Base-by-base conservation (phyloP, 345 rosid species). In the Populus ilicifolia region DNA sequence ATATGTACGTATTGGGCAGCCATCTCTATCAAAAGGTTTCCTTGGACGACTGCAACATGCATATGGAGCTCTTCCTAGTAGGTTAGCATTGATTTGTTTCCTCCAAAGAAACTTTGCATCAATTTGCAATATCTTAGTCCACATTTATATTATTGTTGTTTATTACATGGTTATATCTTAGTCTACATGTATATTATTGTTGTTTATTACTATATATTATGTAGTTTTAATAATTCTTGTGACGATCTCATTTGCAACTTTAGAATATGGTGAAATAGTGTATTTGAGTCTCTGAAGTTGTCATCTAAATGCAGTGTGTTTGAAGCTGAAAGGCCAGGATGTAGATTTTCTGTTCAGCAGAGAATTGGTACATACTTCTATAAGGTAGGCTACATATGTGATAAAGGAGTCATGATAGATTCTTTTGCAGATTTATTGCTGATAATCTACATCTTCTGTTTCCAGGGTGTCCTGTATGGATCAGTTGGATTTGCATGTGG, bases 401-500 rank as follows among this genome's bases (percentile, higher is more conserved):
- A 43, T 43, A 2, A 43, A 43, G 46, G 46, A 43, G 13, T 43
- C 46, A 43, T 13, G 11, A 43, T 43, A 13, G 46, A 43, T 43
- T 43, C 46, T 43, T 43, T 43, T 43, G 46, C 46, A 43, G 46
- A 43, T 43, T 41, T 43, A 13, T 43, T 43, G 46, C 46, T 43
- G 12, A 43, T 43, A 43, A 43, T 43, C 46, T 43, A 11, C 14
- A 43, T 43, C 46, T 77, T 77, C 33, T 79, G 35, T 38, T n/a
- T 75, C 36, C 90, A 93, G 99, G 97, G 98, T 67, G 65, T 92
- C 70, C 74, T 96, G 76, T 96, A 96, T 46, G 97, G 91, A 78
- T 82, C 92, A 27, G 95, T 94, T 80, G 99, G 99, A 18, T 94
- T 96, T 86, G 97, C 81, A 67, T 96, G 99, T 80, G 98, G 97